A percentile compares a stretch with the other conserved stretches of the same genome.
Evolutionary conservation across 768 basidiomycete species (phyloP).

Genomic region (Lactarius trivialis): DNA sequence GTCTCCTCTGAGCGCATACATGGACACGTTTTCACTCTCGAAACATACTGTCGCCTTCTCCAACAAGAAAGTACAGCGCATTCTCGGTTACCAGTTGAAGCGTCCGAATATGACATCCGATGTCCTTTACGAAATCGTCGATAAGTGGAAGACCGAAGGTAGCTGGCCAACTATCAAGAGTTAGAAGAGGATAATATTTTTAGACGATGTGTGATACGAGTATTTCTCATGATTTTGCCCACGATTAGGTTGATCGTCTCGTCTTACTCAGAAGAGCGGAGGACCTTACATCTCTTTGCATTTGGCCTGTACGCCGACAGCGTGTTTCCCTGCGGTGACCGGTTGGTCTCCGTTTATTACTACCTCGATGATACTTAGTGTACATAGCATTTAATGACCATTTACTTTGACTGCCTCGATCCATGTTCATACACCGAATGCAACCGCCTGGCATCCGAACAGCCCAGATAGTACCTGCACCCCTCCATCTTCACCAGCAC

Average conservation of each 20-base stretch:
- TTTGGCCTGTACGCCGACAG: background rate
- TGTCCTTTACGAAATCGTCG: slow-evolving; percentile 60
- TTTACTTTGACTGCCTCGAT: slow-evolving; percentile 6
- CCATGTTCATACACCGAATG: slow-evolving; percentile 46
- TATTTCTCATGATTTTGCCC: slow-evolving; percentile 17
- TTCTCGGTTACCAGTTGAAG: slow-evolving; percentile 63
- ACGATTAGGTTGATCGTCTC: slow-evolving; percentile 2
- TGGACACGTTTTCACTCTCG: slow-evolving; percentile 65
- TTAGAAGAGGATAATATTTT: background rate
- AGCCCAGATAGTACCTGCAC: slow-evolving; percentile 44
- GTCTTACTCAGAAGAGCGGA: background rate
- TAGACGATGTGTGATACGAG: slow-evolving; percentile 11
- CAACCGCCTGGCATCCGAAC: slow-evolving; percentile 58
- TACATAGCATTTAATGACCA: slow-evolving; percentile 17
- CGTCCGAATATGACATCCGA: slow-evolving; percentile 57
- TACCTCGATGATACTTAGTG: slow-evolving; percentile 14
- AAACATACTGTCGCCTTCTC: slow-evolving; percentile 64
- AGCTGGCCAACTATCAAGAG: slow-evolving; percentile 34
- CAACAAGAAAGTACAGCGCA: slow-evolving; percentile 65
- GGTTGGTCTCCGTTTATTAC: slow-evolving; percentile 7
- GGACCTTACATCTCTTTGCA: slow-evolving; percentile 8
- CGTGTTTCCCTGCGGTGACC: background rate
- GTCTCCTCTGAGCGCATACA: slow-evolving; percentile 70
- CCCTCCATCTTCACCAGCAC: slow-evolving; percentile 55
- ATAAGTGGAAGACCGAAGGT: slow-evolving; percentile 75